Conservation (phyloP, 1,139 yeast genomes). For the Pichia sp. region DNA sequence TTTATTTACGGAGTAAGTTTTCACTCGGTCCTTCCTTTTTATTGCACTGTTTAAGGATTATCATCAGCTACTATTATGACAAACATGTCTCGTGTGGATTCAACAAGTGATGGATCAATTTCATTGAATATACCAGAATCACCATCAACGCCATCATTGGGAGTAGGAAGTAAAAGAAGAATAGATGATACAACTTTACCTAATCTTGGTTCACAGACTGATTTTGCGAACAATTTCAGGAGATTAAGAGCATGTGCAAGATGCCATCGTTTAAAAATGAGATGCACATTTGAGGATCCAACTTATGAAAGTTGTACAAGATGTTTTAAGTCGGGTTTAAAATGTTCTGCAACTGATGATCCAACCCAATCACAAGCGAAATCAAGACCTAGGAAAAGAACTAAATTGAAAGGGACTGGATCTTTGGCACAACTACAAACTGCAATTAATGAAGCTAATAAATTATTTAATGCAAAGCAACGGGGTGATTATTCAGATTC, state of each 20-base stretch:
- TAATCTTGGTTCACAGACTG: conserved; percentile 11
- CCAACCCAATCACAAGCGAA: conserved; percentile 34
- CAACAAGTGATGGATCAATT: neutral
- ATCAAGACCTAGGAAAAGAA: conserved; percentile 26
- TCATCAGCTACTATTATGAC: neutral
- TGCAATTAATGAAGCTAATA: conserved; percentile 21
- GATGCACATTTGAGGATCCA: conserved; percentile 49
- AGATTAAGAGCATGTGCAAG: conserved; percentile 48
- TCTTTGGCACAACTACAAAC: conserved; percentile 25
- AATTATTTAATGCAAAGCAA: conserved; percentile 20
- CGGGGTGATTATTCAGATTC: conserved; percentile 6
- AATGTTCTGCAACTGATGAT: conserved; percentile 44
- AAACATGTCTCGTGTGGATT: neutral
- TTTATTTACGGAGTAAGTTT: neutral
- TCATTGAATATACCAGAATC: neutral
- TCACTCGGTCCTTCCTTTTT: neutral
- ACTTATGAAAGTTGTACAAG: conserved; percentile 38
- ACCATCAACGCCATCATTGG: neutral
- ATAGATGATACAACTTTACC: neutral
- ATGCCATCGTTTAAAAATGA: conserved; percentile 49
- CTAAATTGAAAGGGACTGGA: conserved; percentile 24
- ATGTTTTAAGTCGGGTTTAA: conserved; percentile 39
- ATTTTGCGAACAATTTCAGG: conserved; percentile 27
- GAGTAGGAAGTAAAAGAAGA: neutral
- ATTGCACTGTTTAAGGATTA: neutral